These are phyloP conservation scores for Durotheca rogersii DNA, from an alignment of 495 filamentous ascomycete species.

Conservation along the genomic window DNA sequence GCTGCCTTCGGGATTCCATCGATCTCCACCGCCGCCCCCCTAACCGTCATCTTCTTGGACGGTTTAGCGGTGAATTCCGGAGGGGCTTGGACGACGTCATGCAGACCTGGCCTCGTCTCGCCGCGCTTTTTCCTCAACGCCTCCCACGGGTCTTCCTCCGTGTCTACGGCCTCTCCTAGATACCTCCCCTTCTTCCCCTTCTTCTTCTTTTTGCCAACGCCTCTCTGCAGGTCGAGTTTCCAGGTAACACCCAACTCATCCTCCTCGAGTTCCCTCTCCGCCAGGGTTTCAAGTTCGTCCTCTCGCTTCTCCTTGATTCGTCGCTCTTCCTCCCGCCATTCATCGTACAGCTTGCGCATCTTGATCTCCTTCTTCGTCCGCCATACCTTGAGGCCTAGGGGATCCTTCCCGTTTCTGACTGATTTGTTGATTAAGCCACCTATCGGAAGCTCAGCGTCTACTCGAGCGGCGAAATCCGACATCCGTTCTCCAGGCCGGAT, in stretches of 20 bases:
- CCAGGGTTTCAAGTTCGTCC: constrained; percentile 61
- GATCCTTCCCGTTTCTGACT: constrained; percentile 49
- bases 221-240: constrained; percentile 50
- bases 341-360: constrained; percentile 74
- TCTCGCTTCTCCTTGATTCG: constrained; percentile 58
- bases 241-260: constrained; percentile 56
- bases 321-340: constrained; percentile 71
- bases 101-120: constrained; percentile 59
- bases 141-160: constrained; percentile 76
- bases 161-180: constrained; percentile 40
- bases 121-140: constrained; percentile 62
- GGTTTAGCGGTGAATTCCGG: constrained; percentile 67
- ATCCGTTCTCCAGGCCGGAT: constrained; percentile 82
- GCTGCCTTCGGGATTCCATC: constrained; percentile 71
- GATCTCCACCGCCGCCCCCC: constrained; percentile 70
- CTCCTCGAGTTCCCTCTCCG: constrained; percentile 66
- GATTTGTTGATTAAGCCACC: constrained; percentile 59
- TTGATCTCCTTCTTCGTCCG: constrained; percentile 78
- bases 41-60: constrained; percentile 68
- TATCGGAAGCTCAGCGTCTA: constrained; percentile 82
- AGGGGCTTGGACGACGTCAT: constrained; percentile 81
- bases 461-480: constrained; percentile 78
- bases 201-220: constrained; percentile 51
- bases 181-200: constrained; percentile 49
- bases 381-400: constrained; percentile 56